A percentile compares a stretch with the other conserved stretches of the same genome.
phyloP scores from a whole-genome alignment of 768 basidiomycete species.

The Myochromella boudieri region DNA sequence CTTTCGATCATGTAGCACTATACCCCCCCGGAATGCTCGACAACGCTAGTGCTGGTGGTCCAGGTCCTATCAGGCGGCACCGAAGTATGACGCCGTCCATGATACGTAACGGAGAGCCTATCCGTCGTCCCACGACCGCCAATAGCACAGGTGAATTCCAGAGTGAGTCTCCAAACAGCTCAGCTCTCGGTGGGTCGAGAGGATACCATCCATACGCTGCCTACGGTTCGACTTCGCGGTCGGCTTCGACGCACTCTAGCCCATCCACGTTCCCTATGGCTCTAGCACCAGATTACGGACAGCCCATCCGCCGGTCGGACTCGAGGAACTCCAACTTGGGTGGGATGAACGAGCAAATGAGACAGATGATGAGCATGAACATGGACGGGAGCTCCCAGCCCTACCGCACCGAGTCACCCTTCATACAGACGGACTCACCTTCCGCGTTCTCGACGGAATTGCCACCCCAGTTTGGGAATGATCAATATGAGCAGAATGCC shows the following conservation, averaged over 20 bases:
- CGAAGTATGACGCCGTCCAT: slow-evolving; percentile 77
- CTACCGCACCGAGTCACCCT: slow-evolving; percentile 43
- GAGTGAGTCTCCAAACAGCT: slow-evolving; percentile 33
- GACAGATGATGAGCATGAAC: slow-evolving; percentile 39
- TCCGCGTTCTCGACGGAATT: slow-evolving; percentile 36
- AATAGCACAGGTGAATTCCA: slow-evolving; percentile 36
- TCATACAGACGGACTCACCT: slow-evolving; percentile 39
- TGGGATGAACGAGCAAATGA: slow-evolving; percentile 43
- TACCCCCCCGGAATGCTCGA: slow-evolving; percentile 46
- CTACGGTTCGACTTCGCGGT: slow-evolving; percentile 35
- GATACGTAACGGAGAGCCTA: slow-evolving; percentile 49
- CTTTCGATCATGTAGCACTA: slow-evolving; percentile 58
- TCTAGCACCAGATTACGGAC: slow-evolving; percentile 30
- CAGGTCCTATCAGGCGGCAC: slow-evolving; percentile 69
- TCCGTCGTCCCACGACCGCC: slow-evolving; percentile 47
- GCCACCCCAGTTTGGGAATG: slow-evolving; percentile 21
- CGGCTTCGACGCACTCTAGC: slow-evolving; percentile 45
- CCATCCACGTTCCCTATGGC: slow-evolving; percentile 41
- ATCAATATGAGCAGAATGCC: slow-evolving; percentile 17
- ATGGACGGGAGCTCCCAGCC: slow-evolving; percentile 23
- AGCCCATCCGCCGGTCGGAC: slow-evolving; percentile 29
- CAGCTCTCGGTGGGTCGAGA: slow-evolving; percentile 33
- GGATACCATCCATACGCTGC: slow-evolving; percentile 60
- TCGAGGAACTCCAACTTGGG: slow-evolving; percentile 40
- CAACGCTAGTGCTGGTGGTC: slow-evolving; percentile 25